Evolutionary conservation across 2,329 filamentous ascomycete genomes (phyloP).

Genomic region (Fusarium sp.): DNA sequence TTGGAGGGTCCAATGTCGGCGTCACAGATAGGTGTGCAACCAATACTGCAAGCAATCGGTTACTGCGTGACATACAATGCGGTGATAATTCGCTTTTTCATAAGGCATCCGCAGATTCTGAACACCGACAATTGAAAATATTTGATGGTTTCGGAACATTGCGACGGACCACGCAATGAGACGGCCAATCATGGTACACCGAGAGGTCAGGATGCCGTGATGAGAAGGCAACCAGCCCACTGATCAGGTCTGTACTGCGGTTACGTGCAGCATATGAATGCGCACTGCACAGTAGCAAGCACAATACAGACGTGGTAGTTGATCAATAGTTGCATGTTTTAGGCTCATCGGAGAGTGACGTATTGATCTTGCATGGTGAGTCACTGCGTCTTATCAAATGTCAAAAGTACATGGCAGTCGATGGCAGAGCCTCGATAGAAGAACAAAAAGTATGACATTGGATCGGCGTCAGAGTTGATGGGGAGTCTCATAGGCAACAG

Average conservation of each 20-base stretch:
- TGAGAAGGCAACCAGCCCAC: slow-evolving; percentile 5
- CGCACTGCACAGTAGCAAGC: background rate
- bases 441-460: slow-evolving; percentile 4
- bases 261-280: slow-evolving; percentile 21
- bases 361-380: slow-evolving; percentile 21
- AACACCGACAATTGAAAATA: background rate
- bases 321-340: background rate
- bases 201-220: background rate
- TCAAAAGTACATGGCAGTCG: slow-evolving; percentile 6
- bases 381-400: slow-evolving; percentile 23
- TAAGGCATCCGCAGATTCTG: slow-evolving; percentile 11
- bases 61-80: slow-evolving; percentile 26
- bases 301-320: background rate
- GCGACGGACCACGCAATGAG: slow-evolving; percentile 2
- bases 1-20: slow-evolving; percentile 20
- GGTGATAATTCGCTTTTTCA: slow-evolving; percentile 9
- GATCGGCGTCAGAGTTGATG: slow-evolving; percentile 4
- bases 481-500: background rate
- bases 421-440: slow-evolving; percentile 18
- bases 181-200: background rate
- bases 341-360: slow-evolving; percentile 9
- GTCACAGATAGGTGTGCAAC: slow-evolving; percentile 22
- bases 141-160: slow-evolving; percentile 7
- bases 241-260: slow-evolving; percentile 30
- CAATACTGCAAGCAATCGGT: background rate